Evolutionary conservation across 2,329 filamentous ascomycete genomes (phyloP).

Genomic region (Trichoderma brevicompactum): DNA sequence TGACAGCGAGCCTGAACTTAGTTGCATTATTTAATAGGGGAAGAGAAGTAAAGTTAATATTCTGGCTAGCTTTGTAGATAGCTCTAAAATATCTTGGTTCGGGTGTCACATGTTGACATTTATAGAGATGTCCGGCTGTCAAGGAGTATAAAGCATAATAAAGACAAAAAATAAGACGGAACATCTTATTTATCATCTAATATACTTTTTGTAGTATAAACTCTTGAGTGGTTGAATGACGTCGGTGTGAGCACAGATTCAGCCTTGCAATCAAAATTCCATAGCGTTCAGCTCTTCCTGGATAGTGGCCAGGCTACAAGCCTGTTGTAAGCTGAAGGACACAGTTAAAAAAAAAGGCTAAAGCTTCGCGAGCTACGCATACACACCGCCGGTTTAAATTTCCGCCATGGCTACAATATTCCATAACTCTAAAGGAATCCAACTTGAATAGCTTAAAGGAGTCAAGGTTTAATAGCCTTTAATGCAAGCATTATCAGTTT

Average conservation of each 20-base stretch:
- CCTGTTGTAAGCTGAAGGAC: not conserved
- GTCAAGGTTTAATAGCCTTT: too few relatives aligned
- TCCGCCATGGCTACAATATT: not conserved
- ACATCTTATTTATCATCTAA: not conserved
- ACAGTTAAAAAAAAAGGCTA: not conserved
- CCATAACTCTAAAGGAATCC: not conserved
- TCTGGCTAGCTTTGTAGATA: not conserved
- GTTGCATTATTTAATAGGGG: not conserved
- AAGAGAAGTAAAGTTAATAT: not conserved
- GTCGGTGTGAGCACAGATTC: not conserved
- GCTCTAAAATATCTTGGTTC: not conserved
- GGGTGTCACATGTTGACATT: not conserved
- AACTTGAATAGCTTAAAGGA: not conserved
- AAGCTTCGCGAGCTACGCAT: not conserved
- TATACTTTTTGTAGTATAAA: not conserved
- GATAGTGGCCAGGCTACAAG: not conserved
- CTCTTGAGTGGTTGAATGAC: not conserved
- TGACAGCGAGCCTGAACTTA: not conserved
- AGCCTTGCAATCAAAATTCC: not conserved
- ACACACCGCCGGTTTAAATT: not conserved
- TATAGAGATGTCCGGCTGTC: not conserved
- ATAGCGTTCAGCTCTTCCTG: not conserved
- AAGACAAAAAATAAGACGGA: too few relatives aligned
- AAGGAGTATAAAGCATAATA: not conserved
- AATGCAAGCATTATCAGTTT: not conserved